Base-by-base conservation (phyloP, 108 stramenopile genomes). In the Parietichytrium sp. region DNA sequence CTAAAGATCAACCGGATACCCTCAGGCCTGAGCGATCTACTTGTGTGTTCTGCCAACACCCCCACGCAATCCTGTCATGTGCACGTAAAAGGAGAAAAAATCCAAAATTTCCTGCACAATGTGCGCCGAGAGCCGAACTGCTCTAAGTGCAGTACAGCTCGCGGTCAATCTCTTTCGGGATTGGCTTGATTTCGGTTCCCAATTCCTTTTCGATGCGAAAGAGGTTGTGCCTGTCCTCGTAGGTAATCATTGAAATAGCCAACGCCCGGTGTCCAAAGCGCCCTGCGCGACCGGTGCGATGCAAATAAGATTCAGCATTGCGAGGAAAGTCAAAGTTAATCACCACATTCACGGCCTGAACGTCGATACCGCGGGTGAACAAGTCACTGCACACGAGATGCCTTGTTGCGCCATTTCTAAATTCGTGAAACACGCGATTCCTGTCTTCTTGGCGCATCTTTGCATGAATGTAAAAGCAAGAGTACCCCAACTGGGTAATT, bases 311-410 rank as follows among this genome's bases (percentile, higher is more conserved):
- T 85, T 99, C 97, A 4, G 93, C 89, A 83, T 95, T 96, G 92
- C 96, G 95, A 78, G 99, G 97, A 87, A 99, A 98, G 90, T 98
- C 97, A 84, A 97, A 98, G 92, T 96, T 95, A 83, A 96, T 96
- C 48, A 98, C 99, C 30, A 97, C 96, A 81, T 98, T 98, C 18
- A 99, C 99, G 84, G 93, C 93, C 89, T 97, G 95, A 80, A 99
- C 97, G 87, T 99, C 99, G 79, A 99, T 99, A 84, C 99, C 99
- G 50, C 99, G 92, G 4, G 95, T 96, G 83, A 99, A 98, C 33
- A 99, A 91, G 84, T 99, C 98, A 72, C 85, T 55, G 52, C 54
- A 89, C n/a, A 98, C 99, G 29, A 99, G 91, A 85, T 96, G 96
- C 45, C 99, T 90, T 50, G 97, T 97, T 15, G 94, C 94, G 31